Conservation (phyloP, 345 rosid species). For the Populus davidiana region DNA sequence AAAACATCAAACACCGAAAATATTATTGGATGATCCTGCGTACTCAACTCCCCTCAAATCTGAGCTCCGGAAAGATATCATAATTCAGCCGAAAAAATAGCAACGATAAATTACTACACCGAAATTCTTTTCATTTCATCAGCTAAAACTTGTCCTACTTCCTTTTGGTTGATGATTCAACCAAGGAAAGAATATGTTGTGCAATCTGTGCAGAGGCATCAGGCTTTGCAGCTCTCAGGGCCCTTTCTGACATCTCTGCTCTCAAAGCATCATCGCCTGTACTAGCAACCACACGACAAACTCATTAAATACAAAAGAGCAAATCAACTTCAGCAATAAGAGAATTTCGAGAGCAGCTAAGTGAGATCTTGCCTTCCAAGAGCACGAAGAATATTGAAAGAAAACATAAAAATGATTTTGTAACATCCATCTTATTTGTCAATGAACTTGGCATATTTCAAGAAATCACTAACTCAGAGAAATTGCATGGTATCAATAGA, state of each 20-base stretch:
- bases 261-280: slow-evolving; percentile 56
- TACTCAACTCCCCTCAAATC: neutral
- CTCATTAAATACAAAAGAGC: neutral
- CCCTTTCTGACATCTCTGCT: slow-evolving; percentile 70
- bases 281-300: slow-evolving; percentile 1
- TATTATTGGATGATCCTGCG: neutral
- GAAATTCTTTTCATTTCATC: neutral
- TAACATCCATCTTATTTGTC: too few relatives aligned
- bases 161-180: slow-evolving; percentile 22
- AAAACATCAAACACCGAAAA: too few relatives aligned
- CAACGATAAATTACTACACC: neutral
- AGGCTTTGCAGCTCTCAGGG: slow-evolving; percentile 61
- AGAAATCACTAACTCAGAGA: too few relatives aligned
- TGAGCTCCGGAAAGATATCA: neutral
- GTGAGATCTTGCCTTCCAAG: too few relatives aligned
- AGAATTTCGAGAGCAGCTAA: neutral
- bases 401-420: too few relatives aligned
- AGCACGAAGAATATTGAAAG: too few relatives aligned
- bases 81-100: neutral
- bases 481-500: too few relatives aligned
- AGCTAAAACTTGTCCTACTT: neutral
- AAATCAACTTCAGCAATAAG: neutral
- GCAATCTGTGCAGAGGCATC: slow-evolving; percentile 65
- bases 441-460: too few relatives aligned
- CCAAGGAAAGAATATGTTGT: slow-evolving; percentile 50